Base-by-base conservation (phyloP, 192 early-diverging fungal genomes). In the Linnemannia exigua region DNA sequence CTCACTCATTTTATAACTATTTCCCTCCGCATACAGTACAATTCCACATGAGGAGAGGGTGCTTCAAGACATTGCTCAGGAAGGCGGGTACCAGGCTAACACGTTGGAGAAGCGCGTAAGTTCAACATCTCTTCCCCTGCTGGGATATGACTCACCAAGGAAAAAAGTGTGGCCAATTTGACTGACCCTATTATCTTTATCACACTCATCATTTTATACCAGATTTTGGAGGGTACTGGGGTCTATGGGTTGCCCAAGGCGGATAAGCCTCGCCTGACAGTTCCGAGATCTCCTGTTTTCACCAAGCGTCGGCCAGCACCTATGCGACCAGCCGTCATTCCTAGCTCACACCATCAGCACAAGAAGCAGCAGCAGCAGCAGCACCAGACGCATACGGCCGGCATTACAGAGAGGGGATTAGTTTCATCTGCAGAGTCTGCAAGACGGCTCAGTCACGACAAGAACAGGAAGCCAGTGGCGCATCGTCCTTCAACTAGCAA, bases 381-480 rank as follows among this genome's bases (percentile, higher is more conserved):
- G 9, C 52, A 72, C 38, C 19, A 51, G 25, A 79, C 41, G 6
- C 25, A 63, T 15, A 70, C 22, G 8, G 12, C 66, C 3, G 76
- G 37, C 22, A 84, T 85, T 52, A 33, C 73, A 5, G 73, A 79
- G 17, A 73, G 74, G 35, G 77, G 83, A n/a, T 31, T 85, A 31
- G 72, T 76, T 35, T 75, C 76, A 2, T 85, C 83, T 17, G 83
- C 77, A 20, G 83, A 85, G n/a, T 85, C 83, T 1, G 77, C 83
- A 12, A 72, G 83, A 2, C 67, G 77, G 28, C 44, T 85, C 0
- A 79, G 82, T 41, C 48, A 78, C 7, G 82, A 84, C 36, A 68
- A 46, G 36, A 33, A 63, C 28, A 70, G 25, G n/a, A 67, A 67
- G n/a, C 67, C 79, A 11, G 17, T 33, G 17, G 35, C 36, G 11